phyloP scores from a whole-genome alignment of 805 yeast species.

The Danielozyma ontarioensis region DNA sequence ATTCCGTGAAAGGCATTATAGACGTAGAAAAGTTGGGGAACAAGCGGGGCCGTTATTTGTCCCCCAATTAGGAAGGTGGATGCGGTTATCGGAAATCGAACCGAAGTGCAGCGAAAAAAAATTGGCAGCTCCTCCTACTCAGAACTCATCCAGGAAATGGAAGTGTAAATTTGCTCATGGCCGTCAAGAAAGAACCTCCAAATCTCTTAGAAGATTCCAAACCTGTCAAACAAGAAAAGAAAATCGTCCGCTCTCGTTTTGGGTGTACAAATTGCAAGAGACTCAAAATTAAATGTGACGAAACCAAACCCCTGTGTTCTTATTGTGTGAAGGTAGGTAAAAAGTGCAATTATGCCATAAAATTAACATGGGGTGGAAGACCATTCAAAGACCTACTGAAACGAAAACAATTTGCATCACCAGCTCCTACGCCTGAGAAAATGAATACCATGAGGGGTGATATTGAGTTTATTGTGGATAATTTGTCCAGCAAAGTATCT shows the following conservation, averaged over 20 bases:
- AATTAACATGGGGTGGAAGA: conserved; percentile 71
- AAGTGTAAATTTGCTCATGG: too few relatives aligned
- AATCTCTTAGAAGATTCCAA: too few relatives aligned
- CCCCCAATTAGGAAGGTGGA: not conserved
- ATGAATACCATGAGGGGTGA: not conserved
- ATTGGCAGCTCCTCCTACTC: too few relatives aligned
- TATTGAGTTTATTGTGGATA: conserved; percentile 3
- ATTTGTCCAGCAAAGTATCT: not conserved
- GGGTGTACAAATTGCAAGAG: conserved; percentile 63
- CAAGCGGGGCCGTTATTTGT: too few relatives aligned
- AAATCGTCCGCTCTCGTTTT: conserved; percentile 42
- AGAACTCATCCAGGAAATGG: too few relatives aligned
- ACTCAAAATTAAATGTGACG: conserved; percentile 66
- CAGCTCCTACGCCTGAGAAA: not conserved
- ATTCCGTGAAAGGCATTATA: too few relatives aligned
- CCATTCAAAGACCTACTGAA: conserved; percentile 46
- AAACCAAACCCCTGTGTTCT: conserved; percentile 55
- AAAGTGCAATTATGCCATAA: conserved; percentile 60
- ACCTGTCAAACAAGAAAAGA: too few relatives aligned
- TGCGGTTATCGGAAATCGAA: too few relatives aligned
- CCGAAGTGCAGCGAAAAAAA: too few relatives aligned
- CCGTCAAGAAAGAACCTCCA: too few relatives aligned
- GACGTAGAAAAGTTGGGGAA: too few relatives aligned
- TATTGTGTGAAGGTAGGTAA: conserved; percentile 44
- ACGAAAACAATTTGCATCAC: conserved; percentile 14